A percentile compares a stretch with the other conserved stretches of the same genome.
These are phyloP conservation scores for Sporothrix dimorphospora DNA, from an alignment of 2,329 filamentous ascomycete genomes.

Conservation along the genomic window DNA sequence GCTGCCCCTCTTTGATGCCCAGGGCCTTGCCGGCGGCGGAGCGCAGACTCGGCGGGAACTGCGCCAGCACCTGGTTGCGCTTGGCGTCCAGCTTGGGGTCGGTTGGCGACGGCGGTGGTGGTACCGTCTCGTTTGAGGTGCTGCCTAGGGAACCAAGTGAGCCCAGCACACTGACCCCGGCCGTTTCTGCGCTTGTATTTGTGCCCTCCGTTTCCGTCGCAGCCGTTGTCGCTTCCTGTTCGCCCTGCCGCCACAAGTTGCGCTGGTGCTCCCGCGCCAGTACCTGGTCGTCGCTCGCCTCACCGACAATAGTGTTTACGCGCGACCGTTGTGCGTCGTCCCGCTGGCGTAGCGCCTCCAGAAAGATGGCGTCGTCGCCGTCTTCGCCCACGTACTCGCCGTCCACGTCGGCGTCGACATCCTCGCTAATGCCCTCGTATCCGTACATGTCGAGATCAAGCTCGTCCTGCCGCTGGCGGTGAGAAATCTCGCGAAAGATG, in stretches of 20 bases:
- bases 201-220: not conserved
- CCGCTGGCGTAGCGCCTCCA: not conserved
- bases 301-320: conserved; percentile 36
- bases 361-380: not conserved
- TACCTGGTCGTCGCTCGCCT: conserved; percentile 20
- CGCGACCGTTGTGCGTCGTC: not conserved
- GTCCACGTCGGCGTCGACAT: not conserved
- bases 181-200: not conserved
- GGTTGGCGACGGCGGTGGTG: not conserved
- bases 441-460: not conserved
- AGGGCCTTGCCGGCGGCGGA: conserved; percentile 46
- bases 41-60: conserved; percentile 48
- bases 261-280: conserved; percentile 25
- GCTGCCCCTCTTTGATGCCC: conserved; percentile 38
- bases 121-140: not conserved
- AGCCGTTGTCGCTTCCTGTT: not conserved
- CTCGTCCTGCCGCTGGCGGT: conserved; percentile 5
- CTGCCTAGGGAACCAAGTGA: not conserved
- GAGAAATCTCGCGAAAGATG: conserved; percentile 62
- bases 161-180: not conserved
- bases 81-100: not conserved
- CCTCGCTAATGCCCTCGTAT: not conserved
- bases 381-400: not conserved
- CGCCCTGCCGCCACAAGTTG: conserved; percentile 25
- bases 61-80: conserved; percentile 44